These are phyloP conservation scores for Plasmodium gonderi DNA, from an alignment of 169 alveolate genomes.

Conservation along the genomic window DNA sequence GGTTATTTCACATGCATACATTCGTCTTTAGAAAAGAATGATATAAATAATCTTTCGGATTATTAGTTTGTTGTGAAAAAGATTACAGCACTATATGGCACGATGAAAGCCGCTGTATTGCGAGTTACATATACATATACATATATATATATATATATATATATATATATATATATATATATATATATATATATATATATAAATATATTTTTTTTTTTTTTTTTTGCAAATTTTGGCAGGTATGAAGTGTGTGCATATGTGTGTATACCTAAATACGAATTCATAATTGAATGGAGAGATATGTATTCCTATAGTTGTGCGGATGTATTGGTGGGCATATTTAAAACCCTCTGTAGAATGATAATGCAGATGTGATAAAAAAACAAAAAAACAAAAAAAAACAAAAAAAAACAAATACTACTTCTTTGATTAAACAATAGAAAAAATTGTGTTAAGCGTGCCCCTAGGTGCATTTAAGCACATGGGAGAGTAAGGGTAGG, in stretches of 20 bases:
- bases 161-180: neutral
- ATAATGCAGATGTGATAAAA: neutral
- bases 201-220: too few species aligned
- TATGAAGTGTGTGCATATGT: neutral
- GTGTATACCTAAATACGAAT: neutral
- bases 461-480: too few species aligned
- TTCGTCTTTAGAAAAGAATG: neutral
- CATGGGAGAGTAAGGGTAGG: too few species aligned
- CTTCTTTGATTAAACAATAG: too few species aligned
- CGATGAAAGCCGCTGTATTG: neutral
- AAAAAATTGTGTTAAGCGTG: too few species aligned
- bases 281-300: neutral
- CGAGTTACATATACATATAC: neutral
- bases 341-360: neutral
- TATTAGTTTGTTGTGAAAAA: neutral
- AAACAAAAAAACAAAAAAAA: neutral
- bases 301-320: too few species aligned
- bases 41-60: neutral
- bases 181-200: too few species aligned
- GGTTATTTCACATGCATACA: neutral
- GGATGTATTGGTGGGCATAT: neutral
- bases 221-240: too few species aligned
- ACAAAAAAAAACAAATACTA: neutral
- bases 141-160: neutral
- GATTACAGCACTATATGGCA: too few species aligned